Conservation (phyloP, 441 rosid species). For the Pelargonium myrrhifolium region DNA sequence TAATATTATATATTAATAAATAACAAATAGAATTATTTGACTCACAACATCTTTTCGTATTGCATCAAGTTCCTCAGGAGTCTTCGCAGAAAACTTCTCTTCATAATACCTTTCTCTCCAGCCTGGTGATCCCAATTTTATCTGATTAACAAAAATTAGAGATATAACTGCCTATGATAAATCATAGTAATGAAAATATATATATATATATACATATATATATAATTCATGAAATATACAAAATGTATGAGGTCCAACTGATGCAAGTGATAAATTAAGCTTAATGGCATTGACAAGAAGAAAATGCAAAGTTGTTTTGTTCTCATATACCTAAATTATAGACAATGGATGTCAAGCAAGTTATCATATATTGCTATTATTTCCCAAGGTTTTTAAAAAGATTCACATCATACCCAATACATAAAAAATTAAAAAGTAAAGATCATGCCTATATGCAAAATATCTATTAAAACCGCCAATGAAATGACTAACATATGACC, state of each 20-base stretch:
- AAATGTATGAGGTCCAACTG: too few relatives aligned
- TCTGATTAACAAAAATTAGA: constrained; percentile 28
- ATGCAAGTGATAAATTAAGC: too few relatives aligned
- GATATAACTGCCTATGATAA: neutral
- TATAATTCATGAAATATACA: too few relatives aligned
- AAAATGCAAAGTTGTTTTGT: too few relatives aligned
- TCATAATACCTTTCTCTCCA: constrained; percentile 95
- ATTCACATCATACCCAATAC: neutral
- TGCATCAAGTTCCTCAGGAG: constrained; percentile 61
- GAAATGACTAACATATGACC: neutral
- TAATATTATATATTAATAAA: constrained; percentile 10
- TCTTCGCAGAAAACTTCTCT: constrained; percentile 61
- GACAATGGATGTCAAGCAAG: neutral
- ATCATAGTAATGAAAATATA: too few relatives aligned
- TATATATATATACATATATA: too few relatives aligned
- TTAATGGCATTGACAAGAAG: too few relatives aligned
- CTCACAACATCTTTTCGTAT: constrained; percentile 86
- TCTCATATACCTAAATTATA: too few relatives aligned
- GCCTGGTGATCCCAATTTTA: constrained; percentile 73
- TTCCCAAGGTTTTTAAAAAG: neutral
- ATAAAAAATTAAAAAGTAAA: neutral
- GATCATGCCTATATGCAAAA: neutral
- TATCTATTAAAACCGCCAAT: neutral
- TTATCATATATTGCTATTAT: neutral
- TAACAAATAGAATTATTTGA: constrained; percentile 15